Evolutionary conservation across 2,329 filamentous ascomycete species (phyloP).

Genomic region (Aspergillus vadensis): DNA sequence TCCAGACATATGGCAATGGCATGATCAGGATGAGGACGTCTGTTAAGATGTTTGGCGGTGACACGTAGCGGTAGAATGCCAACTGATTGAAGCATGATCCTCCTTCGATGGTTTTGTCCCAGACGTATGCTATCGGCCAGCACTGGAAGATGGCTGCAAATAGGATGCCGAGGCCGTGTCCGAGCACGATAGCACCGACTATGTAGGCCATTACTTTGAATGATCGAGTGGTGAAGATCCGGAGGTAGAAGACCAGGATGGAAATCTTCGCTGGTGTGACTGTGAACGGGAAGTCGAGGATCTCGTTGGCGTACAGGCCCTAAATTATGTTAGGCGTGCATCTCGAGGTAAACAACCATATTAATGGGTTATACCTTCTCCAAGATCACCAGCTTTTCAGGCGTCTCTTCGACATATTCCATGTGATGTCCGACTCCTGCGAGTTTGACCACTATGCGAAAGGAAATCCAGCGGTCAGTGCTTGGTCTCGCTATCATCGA

Average conservation of each 20-base stretch:
- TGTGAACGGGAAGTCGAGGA: slow-evolving; percentile 27
- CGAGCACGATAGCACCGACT: slow-evolving; percentile 23
- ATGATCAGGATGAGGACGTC: slow-evolving; percentile 18
- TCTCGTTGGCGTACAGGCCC: slow-evolving; percentile 21
- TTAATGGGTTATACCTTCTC: slow-evolving; percentile 18
- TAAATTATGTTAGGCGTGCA: slow-evolving; percentile 1
- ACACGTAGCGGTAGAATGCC: slow-evolving; percentile 23
- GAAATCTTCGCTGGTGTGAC: slow-evolving; percentile 29
- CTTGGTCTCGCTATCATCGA: too few species aligned
- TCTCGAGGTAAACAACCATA: neutral
- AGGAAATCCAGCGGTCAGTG: neutral
- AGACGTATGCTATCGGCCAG: slow-evolving; percentile 21
- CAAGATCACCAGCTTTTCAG: slow-evolving; percentile 15
- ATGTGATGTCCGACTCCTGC: slow-evolving; percentile 23
- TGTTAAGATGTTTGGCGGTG: slow-evolving; percentile 18
- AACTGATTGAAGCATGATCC: slow-evolving; percentile 24
- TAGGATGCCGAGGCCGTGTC: slow-evolving; percentile 21
- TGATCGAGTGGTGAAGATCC: slow-evolving; percentile 23
- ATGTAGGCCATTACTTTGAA: slow-evolving; percentile 22
- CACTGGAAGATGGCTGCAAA: slow-evolving; percentile 30
- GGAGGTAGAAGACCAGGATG: slow-evolving; percentile 28
- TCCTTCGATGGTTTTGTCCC: slow-evolving; percentile 15
- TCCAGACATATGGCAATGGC: slow-evolving; percentile 20
- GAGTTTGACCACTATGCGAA: slow-evolving; percentile 16
- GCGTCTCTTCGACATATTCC: slow-evolving; percentile 11